Conservation (phyloP, 169 alveolate species). For the Theileria parva region DNA sequence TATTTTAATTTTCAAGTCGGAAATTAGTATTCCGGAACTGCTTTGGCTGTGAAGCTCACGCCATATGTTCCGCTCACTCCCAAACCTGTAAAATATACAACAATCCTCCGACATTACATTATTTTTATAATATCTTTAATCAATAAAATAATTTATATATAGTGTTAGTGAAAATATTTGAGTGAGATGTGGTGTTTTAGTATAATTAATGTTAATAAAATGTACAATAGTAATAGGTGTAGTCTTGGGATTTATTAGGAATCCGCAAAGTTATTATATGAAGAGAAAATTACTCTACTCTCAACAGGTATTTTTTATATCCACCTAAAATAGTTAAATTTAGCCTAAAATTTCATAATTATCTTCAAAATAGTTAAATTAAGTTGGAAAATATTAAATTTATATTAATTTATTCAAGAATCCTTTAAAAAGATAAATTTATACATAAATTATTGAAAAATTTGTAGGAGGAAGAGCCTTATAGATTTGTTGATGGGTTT, state of each 20-base stretch:
- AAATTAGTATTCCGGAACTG: slow-evolving; percentile 44
- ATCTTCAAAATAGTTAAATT: not conserved
- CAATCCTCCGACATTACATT: slow-evolving; percentile 29
- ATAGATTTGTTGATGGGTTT: slow-evolving; percentile 60
- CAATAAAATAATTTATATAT: not conserved
- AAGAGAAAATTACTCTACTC: not conserved
- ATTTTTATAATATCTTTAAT: not conserved
- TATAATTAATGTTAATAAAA: not conserved
- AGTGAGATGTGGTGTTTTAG: not conserved
- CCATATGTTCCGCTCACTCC: slow-evolving; percentile 68
- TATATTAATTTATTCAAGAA: not conserved
- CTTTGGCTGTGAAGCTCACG: slow-evolving; percentile 57
- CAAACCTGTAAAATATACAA: slow-evolving; percentile 61
- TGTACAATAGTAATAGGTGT: not conserved
- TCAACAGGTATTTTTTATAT: not conserved
- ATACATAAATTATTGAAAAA: not conserved
- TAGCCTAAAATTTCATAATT: not conserved
- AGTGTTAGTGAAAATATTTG: not conserved
- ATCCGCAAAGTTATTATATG: not conserved
- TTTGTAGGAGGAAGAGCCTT: slow-evolving; percentile 13
- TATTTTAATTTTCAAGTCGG: slow-evolving; percentile 57
- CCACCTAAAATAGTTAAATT: too few species aligned
- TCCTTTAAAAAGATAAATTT: not conserved
- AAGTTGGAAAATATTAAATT: not conserved
- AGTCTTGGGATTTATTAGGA: slow-evolving; percentile 2